Percentiles rank a stretch among this genome's conserved stretches.
Evolutionary conservation across 2,329 filamentous ascomycete genomes (phyloP).

Genomic region (Aureobasidium sp.): DNA sequence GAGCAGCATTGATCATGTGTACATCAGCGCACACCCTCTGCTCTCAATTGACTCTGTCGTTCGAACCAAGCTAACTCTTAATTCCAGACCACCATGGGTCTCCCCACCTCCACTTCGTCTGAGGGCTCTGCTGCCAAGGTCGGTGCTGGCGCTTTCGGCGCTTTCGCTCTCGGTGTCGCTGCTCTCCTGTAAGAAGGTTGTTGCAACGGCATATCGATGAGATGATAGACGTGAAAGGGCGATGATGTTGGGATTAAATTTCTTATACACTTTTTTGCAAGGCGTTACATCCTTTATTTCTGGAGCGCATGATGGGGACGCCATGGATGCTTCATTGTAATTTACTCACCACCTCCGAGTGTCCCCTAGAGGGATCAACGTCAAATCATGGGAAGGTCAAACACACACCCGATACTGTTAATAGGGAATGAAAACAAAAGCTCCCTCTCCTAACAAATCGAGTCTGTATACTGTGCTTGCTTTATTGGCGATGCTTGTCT

Average conservation of each 20-base stretch:
- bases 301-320: constrained; percentile 11
- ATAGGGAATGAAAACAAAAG: not conserved
- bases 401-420: constrained; percentile 3
- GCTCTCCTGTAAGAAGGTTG: constrained; percentile 12
- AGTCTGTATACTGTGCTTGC: not conserved
- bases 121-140: constrained; percentile 8
- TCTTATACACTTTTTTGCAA: constrained; percentile 9
- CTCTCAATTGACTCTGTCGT: not conserved
- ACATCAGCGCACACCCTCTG: not conserved
- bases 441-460: not conserved
- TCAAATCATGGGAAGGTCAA: constrained; percentile 1
- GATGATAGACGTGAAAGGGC: not conserved
- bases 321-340: constrained; percentile 11
- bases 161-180: constrained; percentile 14
- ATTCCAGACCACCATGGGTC: constrained; percentile 11
- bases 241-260: constrained; percentile 7
- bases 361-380: constrained; percentile 1
- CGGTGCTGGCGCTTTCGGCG: constrained; percentile 4
- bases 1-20: not conserved
- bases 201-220: not conserved
- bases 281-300: constrained; percentile 5
- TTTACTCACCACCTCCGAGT: constrained; percentile 1
- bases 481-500: not conserved
- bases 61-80: not conserved
- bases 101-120: not conserved